A percentile compares a stretch with the other conserved stretches of the same genome.
Conservation (phyloP, 2,329 filamentous ascomycete genomes). For the Penicillium sp. region DNA sequence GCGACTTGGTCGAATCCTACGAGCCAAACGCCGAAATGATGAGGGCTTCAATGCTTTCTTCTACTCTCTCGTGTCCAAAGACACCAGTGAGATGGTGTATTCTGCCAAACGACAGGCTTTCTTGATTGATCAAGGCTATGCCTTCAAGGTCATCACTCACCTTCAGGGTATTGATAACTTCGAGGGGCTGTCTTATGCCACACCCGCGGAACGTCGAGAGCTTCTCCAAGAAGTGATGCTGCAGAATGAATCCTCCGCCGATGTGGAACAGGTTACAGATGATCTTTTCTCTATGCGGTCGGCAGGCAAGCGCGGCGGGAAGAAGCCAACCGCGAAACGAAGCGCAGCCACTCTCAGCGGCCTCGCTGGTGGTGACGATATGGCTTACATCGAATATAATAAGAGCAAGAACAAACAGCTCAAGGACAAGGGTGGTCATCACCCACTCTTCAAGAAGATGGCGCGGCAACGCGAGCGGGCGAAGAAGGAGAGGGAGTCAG, state of each 20-base stretch:
- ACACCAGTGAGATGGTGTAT: slow-evolving; percentile 97
- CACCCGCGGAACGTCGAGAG: slow-evolving; percentile 76
- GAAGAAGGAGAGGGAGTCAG: slow-evolving; percentile 45
- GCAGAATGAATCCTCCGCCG: slow-evolving; percentile 73
- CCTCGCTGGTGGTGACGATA: slow-evolving; percentile 86
- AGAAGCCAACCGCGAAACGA: slow-evolving; percentile 64
- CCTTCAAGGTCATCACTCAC: slow-evolving; percentile 98
- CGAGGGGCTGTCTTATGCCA: slow-evolving; percentile 74
- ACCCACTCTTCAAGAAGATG: slow-evolving; percentile 66
- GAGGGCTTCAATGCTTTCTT: slow-evolving; percentile 99
- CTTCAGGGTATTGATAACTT: slow-evolving; percentile 86
- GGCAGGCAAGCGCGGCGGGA: slow-evolving; percentile 37
- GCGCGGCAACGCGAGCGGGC: slow-evolving; percentile 60
- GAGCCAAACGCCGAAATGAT: slow-evolving; percentile 93
- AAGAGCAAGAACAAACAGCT: slow-evolving; percentile 67
- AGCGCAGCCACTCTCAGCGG: slow-evolving; percentile 84
- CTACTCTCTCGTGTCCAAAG: slow-evolving; percentile 94
- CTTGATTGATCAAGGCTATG: slow-evolving; percentile 95
- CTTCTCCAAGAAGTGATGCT: slow-evolving; percentile 85
- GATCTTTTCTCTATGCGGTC: slow-evolving; percentile 63
- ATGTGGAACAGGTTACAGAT: slow-evolving; percentile 67
- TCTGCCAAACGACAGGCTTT: slow-evolving; percentile 96
- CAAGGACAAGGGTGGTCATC: slow-evolving; percentile 60
- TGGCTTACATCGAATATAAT: slow-evolving; percentile 92
- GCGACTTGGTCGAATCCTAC: slow-evolving; percentile 83